Conservation (phyloP, 2,329 filamentous ascomycete species). For the Trichoderma brevicompactum region DNA sequence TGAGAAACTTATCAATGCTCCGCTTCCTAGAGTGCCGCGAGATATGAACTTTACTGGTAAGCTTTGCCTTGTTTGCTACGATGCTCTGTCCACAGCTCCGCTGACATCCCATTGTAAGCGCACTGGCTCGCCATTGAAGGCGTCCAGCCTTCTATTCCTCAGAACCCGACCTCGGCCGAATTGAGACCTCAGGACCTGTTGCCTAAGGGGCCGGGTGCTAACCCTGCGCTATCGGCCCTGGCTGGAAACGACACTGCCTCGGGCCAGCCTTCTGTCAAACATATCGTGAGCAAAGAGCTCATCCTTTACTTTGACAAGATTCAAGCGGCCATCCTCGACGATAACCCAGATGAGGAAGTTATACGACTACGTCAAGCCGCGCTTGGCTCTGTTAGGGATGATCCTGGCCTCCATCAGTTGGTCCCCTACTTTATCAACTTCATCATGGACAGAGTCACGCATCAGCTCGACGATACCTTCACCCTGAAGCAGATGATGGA, state of each 20-base stretch:
- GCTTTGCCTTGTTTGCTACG: constrained; percentile 31
- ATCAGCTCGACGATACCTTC: constrained; percentile 88
- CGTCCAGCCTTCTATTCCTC: constrained; percentile 93
- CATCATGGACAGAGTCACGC: constrained; percentile 93
- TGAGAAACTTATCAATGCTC: constrained; percentile 97
- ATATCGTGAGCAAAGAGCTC: constrained; percentile 93
- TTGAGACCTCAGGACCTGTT: constrained; percentile 82
- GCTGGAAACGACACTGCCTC: constrained; percentile 82
- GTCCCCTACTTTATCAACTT: constrained; percentile 97
- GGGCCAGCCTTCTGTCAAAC: constrained; percentile 91
- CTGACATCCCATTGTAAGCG: constrained; percentile 58
- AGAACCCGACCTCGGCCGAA: constrained; percentile 89
- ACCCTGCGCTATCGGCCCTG: constrained; percentile 77
- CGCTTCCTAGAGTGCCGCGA: constrained; percentile 89
- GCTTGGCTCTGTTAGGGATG: constrained; percentile 80
- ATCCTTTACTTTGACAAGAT: constrained; percentile 98
- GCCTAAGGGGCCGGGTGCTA: constrained; percentile 87
- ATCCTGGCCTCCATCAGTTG: constrained; percentile 92
- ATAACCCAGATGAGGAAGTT: constrained; percentile 78
- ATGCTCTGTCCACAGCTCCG: neutral
- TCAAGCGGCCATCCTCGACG: constrained; percentile 83
- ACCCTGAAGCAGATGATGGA: constrained; percentile 91
- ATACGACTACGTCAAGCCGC: constrained; percentile 77
- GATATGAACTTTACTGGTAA: constrained; percentile 90
- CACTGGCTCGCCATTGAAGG: constrained; percentile 98